Evolutionary conservation across 306 rosid species (phyloP), one percentile per base, ranked within the genome.

Genomic region (Cucumis cinereus): DNA sequence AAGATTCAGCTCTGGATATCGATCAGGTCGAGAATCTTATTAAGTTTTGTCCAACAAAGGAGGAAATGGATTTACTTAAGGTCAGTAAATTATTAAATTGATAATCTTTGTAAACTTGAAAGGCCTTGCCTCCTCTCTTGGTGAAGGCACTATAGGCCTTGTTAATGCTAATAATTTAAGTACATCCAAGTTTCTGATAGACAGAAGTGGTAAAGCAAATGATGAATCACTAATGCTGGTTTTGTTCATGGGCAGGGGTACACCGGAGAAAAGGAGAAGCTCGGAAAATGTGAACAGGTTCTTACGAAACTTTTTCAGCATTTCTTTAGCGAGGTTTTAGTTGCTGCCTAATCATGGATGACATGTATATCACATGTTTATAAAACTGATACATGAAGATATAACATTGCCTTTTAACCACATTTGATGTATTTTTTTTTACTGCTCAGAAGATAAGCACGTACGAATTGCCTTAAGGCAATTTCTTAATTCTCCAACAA

Each of bases 211-310:
- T 38, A 45, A 71, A 7, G 26, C 5, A 8, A 19, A 33, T 16
- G 56, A 38, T 36, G 26, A 12, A 38, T 38, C 38, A 66, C 28
- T 56, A 28, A 56, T 55, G 77, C 10, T 13, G 67, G 72, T 79
- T 79, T 55, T 76, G 73, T 79, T 73, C 59, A 71, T 81, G 74
- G 63, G 45, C 84, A 93, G 98, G 92, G 89, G 59, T 91, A 90
- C 66, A 80, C 81, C 10, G 98, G 97, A 79, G 97, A 91, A 58
- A 91, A 84, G 86, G 92, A 90, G 82, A 93, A 88, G 84, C 80
- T 91, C 59, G 98, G 98, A 79, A 91, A 87, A 86, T 93, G 97
- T 62, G 98, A 93, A 87, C 97, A 93, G 98, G 98, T 93, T 78
- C 38, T 68, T 54, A 43, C 60, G 41, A 60, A 75, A 58, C 61